Conservation (phyloP, 2,329 filamentous ascomycete genomes). For the Lachnellula willkommii region DNA sequence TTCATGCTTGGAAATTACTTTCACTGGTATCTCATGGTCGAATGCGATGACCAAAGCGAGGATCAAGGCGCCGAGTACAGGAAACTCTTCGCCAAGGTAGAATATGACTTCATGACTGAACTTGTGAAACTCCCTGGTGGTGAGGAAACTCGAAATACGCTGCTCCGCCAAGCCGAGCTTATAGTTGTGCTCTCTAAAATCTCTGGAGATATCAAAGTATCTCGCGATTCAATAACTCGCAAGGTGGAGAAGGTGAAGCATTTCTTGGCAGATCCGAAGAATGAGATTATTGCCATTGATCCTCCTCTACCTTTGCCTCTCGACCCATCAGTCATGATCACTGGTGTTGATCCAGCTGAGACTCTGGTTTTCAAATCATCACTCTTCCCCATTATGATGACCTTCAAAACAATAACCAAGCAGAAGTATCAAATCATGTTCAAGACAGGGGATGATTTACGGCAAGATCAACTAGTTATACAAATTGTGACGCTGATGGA, state of each 20-base stretch:
- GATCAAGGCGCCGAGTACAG: conserved; percentile 71
- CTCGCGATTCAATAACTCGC: conserved; percentile 63
- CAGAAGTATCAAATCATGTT: conserved; percentile 88
- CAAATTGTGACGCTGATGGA: conserved; percentile 99
- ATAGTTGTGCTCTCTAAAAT: conserved; percentile 83
- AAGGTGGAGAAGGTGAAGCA: conserved; percentile 83
- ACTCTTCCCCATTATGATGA: conserved; percentile 82
- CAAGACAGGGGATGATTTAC: conserved; percentile 93
- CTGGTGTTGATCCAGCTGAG: conserved; percentile 76
- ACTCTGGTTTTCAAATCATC: conserved; percentile 94
- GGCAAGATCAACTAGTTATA: conserved; percentile 95
- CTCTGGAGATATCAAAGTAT: conserved; percentile 79
- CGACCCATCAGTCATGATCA: conserved; percentile 75
- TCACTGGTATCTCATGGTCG: conserved; percentile 98
- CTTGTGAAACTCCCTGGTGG: conserved; percentile 68
- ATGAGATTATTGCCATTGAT: conserved; percentile 78
- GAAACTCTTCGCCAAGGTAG: conserved; percentile 85
- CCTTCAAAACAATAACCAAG: conserved; percentile 75
- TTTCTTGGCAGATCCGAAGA: conserved; percentile 80
- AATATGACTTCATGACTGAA: conserved; percentile 93
- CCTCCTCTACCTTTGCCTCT: conserved; percentile 82
- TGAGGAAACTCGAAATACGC: conserved; percentile 64
- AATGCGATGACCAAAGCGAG: conserved; percentile 71
- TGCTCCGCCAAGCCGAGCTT: conserved; percentile 84
- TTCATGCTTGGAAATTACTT: conserved; percentile 91